Evolutionary conservation across 108 stramenopile species (phyloP).

Genomic region (Pseudonitzschia pungens): DNA sequence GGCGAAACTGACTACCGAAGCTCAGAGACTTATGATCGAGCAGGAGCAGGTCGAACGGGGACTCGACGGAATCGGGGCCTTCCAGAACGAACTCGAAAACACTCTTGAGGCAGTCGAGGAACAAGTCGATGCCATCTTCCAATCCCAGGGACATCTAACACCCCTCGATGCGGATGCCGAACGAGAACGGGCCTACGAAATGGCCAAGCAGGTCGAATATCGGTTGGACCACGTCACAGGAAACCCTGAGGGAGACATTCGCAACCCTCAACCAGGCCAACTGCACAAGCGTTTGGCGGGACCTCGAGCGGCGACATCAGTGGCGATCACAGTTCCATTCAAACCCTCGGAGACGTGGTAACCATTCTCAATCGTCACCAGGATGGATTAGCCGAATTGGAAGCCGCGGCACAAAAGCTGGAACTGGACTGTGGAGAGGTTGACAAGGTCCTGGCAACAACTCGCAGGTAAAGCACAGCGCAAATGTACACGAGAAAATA

Average conservation of each 20-base stretch:
- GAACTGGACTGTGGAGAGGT: conserved; percentile 59
- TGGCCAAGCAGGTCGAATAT: conserved; percentile 50
- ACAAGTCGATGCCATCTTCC: conserved; percentile 75
- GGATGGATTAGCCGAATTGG: conserved; percentile 63
- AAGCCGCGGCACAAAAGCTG: conserved; percentile 52
- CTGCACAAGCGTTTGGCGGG: conserved; percentile 15
- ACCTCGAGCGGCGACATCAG: background rate
- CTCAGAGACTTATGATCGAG: conserved; percentile 56
- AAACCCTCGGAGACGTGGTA: conserved; percentile 39
- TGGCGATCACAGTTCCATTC: conserved; percentile 31
- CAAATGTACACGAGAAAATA: too few species aligned
- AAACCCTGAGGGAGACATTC: conserved; percentile 46
- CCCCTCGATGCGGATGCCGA: conserved; percentile 73
- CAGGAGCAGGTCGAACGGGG: conserved; percentile 65
- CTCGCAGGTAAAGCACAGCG: background rate
- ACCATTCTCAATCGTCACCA: conserved; percentile 73
- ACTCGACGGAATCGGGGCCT: conserved; percentile 56
- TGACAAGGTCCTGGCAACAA: background rate
- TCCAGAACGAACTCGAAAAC: conserved; percentile 59
- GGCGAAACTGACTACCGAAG: conserved; percentile 49
- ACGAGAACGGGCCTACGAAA: conserved; percentile 68
- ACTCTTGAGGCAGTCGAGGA: conserved; percentile 60
- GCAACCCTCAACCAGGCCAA: conserved; percentile 53
- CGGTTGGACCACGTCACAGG: conserved; percentile 44
- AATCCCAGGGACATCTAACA: conserved; percentile 48